Conservation (phyloP, 176 grass and related monocot species). For the Neostapfia colusana region DNA sequence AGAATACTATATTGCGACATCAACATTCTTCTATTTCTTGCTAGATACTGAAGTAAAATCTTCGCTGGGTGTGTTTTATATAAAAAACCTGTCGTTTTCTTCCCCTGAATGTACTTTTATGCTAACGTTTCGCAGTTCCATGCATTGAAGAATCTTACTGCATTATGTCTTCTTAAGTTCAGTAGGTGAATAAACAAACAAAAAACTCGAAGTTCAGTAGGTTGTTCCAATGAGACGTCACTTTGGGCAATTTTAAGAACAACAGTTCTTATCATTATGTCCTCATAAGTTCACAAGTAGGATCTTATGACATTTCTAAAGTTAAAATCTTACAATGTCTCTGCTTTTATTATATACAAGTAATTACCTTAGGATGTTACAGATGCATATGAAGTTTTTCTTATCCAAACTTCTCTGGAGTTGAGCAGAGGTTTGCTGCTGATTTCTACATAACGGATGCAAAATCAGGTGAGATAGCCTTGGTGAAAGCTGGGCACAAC, state of each 20-base stretch:
- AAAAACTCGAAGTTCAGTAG: neutral
- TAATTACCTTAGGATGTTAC: constrained; percentile 1
- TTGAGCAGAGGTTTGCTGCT: constrained; percentile 80
- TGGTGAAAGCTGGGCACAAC: constrained; percentile 80
- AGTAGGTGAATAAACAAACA: neutral
- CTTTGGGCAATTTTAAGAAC: too few relatives aligned
- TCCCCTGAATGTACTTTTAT: neutral
- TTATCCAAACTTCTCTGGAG: constrained; percentile 51
- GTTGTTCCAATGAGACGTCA: neutral
- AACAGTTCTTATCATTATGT: constrained; percentile 13
- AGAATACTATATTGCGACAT: neutral
- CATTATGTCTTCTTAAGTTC: too few relatives aligned
- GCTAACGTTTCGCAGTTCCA: neutral
- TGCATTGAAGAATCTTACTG: neutral
- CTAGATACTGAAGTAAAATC: neutral
- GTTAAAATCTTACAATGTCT: neutral
- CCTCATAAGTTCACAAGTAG: neutral
- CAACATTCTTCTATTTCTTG: neutral
- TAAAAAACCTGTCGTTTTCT: neutral
- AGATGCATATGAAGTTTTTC: constrained; percentile 33
- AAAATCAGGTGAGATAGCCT: constrained; percentile 70
- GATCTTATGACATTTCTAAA: constrained; percentile 1
- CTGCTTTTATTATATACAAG: neutral
- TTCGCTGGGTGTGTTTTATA: neutral
- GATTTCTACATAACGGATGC: constrained; percentile 98